phyloP scores from a whole-genome alignment of 2,329 filamentous ascomycete genomes.

The Ramichloridium luteum region DNA sequence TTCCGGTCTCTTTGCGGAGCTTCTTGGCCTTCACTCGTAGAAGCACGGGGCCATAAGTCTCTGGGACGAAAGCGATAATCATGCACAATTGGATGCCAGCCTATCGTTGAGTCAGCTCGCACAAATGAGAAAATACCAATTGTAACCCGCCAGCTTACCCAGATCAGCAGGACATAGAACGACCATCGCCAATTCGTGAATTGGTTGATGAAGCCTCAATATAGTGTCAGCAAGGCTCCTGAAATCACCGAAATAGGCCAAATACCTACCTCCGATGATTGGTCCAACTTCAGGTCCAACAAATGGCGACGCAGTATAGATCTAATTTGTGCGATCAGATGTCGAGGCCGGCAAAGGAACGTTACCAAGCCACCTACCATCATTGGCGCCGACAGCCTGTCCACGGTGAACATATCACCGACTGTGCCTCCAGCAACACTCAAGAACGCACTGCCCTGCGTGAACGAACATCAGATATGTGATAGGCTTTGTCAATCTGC shows the following conservation, averaged over 20 bases:
- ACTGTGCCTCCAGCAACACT: conserved; percentile 70
- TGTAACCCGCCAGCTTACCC: too few species aligned
- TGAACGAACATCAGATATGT: conserved; percentile 1
- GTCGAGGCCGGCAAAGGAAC: too few species aligned
- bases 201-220: conserved; percentile 63
- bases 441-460: conserved; percentile 37
- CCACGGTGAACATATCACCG: too few species aligned
- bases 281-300: conserved; percentile 45
- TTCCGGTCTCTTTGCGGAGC: conserved; percentile 63
- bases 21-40: conserved; percentile 59
- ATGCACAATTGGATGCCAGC: conserved; percentile 49
- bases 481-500: too few species aligned
- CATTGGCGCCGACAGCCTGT: conserved; percentile 69
- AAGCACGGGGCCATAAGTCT: conserved; percentile 65
- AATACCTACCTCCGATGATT: too few species aligned
- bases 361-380: too few species aligned
- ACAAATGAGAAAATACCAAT: too few species aligned
- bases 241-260: too few species aligned
- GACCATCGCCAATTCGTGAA: conserved; percentile 62
- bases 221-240: too few species aligned
- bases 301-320: conserved; percentile 53
- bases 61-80: conserved; percentile 64
- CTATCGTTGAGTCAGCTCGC: too few species aligned
- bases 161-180: conserved; percentile 76
- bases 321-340: too few species aligned